Base-by-base conservation (phyloP, 2,329 filamentous ascomycete genomes). In the Cytospora leucostoma region DNA sequence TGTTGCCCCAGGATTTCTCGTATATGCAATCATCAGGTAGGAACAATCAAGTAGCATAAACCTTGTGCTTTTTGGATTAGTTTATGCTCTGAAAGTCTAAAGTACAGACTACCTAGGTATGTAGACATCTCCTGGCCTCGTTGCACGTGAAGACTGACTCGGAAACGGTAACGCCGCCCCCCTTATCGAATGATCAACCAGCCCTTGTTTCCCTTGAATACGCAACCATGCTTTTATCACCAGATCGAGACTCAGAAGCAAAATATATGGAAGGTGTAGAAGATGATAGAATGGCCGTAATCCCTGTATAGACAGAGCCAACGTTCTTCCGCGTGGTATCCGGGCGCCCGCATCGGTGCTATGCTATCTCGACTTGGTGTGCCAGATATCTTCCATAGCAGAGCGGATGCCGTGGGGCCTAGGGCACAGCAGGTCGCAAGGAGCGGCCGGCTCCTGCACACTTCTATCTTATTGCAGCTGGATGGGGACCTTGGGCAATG, bases 121-220 rank as follows among this genome's bases (percentile, higher is more conserved):
- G 54, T 13, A 61, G 57, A 58, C 35, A 51, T 37, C 53, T 58
- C 58, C 64, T 58, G 61, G 54, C 64, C 64, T 61, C 50, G 50
- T 60, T 53, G 50, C 61, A 57, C 53, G 47, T 63, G 35, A 40
- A 56, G 50, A 64, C 32, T 59, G 27, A 52, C 44, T 17, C 35
- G 49, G 49, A 44, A 66, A 65, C 50, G 61, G 54, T 61, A 61
- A 64, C 64, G 57, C 57, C 61, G 35, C 38, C 37, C 61, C 55
- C 38, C 50, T n/a, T 53, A 52, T 38, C 61, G 57, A 21, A 60
- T 52, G 49, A 61, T 59, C 64, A 55, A 32, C 51, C 50, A 38
- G 34, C 47, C 61, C 57, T 37, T n/a, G 56, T 58, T 37, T 58
- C 40, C 35, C 57, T 34, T 40, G 33, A 52, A 61, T 50, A 59